Evolutionary conservation across 495 filamentous ascomycete genomes (phyloP), one percentile per base, ranked within the genome.

Genomic region (Beverwykella pulmonaria): DNA sequence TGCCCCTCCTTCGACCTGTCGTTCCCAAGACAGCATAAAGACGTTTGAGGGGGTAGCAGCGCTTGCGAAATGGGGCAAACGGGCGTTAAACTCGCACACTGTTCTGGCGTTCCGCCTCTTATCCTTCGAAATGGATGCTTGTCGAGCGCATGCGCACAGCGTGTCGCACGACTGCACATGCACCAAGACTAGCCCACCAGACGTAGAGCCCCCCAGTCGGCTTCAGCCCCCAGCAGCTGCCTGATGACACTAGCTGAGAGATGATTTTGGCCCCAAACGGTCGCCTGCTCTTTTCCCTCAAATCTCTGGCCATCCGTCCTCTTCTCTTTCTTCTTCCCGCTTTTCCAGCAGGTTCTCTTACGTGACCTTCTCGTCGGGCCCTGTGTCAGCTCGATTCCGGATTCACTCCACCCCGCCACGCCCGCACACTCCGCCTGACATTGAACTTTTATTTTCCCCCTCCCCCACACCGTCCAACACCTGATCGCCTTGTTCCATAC

Each of bases 211-310:
- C 32, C 48, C n/a, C n/a, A n/a, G n/a, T n/a, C 4, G 48, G 49
- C 48, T 25, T 64, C 61, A 59, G 56, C 54, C 65, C 67, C 65
- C 57, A 67, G 59, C 46, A 61, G 67, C 48, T 69, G 67, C 67
- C 67, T 69, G 67, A 60, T 65, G 60, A 64, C 61, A 63, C 63
- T 22, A 34, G 25, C 34, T 41, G 15, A n/a, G 25, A 6, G 27
- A 5, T 54, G 20, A 19, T 68, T 68, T 53, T 44, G 65, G 60
- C 67, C 65, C 60, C 59, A 53, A 39, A 8, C 34, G 39, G 65
- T 68, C 59, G 65, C 19, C 65, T 68, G 53, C 65, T 56, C 65
- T 63, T 58, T 68, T 59, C 53, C 27, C 44, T 58, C 14, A 63
- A 59, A 63, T 63, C 53, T 48, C 46, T 59, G 52, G 6, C 61